These are phyloP conservation scores for Kingdonia uniflora DNA, from an alignment of 164 flowering plant genomes.

Conservation along the genomic window DNA sequence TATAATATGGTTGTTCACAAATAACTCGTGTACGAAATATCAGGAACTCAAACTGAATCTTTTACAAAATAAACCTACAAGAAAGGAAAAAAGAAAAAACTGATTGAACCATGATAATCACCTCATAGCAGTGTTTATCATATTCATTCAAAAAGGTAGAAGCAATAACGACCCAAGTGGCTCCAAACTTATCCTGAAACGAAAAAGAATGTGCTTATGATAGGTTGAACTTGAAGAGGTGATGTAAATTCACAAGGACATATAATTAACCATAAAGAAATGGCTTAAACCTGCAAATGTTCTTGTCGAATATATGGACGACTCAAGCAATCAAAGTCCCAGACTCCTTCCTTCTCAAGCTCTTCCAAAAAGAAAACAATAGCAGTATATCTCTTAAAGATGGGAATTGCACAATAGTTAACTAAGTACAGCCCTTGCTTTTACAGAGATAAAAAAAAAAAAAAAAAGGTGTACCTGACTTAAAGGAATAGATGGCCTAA, in stretches of 20 bases:
- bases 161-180: conserved; percentile 65
- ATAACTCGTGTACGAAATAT: no score
- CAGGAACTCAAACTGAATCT: no score
- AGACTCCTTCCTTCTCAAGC: conserved; percentile 85
- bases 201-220: no score
- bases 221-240: no score
- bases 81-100: background rate
- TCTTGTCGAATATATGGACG: conserved; percentile 62
- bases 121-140: conserved; percentile 74
- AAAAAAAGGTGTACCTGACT: conserved; percentile 54
- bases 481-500: conserved; percentile 87
- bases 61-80: no score
- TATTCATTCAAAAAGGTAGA: conserved; percentile 60
- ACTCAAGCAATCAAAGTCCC: conserved; percentile 83
- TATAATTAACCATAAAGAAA: background rate
- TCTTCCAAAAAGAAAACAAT: conserved; percentile 51
- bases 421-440: no score
- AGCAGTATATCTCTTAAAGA: no score
- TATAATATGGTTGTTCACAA: no score
- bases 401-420: no score
- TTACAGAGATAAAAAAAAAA: no score
- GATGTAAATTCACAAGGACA: no score
- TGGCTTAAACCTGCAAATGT: conserved; percentile 45
- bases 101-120: conserved; percentile 14
- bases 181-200: conserved; percentile 83